These are phyloP conservation scores for Boletus semigastroideus DNA, from an alignment of 1,284 basidiomycete species.

Conservation along the genomic window DNA sequence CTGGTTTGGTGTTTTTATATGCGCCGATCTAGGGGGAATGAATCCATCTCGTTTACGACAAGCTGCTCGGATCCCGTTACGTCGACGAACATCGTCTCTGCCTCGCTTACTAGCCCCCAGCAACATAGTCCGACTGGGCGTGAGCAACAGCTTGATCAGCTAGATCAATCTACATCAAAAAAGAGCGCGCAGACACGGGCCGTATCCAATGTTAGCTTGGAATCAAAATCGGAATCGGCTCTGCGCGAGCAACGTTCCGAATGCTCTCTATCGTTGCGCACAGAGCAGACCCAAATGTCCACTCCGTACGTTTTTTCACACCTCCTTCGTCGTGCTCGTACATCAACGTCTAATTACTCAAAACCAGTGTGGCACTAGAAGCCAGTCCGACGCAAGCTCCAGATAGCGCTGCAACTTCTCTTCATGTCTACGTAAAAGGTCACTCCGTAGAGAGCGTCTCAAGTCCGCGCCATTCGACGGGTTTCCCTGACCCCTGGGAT, in stretches of 20 bases:
- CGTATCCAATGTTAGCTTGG: neutral
- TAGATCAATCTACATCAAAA: neutral
- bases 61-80: neutral
- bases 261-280: neutral
- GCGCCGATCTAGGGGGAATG: constrained; percentile 2
- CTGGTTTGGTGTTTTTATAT: neutral
- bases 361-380: neutral
- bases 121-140: neutral
- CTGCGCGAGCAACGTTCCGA: too few species aligned
- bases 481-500: neutral
- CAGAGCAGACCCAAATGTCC: neutral
- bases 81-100: neutral
- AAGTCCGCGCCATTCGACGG: neutral
- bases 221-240: neutral
- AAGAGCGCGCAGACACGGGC: neutral
- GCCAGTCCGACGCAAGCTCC: neutral
- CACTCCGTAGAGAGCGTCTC: neutral
- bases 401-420: neutral
- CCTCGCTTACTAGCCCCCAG: neutral
- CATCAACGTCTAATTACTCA: neutral
- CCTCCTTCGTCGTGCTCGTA: too few species aligned
- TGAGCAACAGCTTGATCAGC: neutral
- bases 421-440: neutral
- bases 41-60: neutral
- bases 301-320: neutral